Evolutionary conservation across 1,139 yeast genomes (phyloP).

Genomic region (Saccharomyces uvarum): DNA sequence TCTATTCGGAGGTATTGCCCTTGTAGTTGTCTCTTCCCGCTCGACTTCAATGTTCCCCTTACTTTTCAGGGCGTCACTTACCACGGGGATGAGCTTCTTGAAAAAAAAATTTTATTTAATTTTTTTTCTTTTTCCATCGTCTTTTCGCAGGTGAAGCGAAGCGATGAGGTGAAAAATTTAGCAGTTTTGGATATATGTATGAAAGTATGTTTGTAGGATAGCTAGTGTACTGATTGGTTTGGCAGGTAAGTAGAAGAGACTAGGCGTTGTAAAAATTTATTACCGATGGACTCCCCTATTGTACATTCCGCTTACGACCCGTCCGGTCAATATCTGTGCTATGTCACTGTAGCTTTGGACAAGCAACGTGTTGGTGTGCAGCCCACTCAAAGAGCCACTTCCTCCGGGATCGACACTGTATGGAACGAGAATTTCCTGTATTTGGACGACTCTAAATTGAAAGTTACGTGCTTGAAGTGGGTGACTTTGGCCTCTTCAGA

Average conservation of each 20-base stretch:
- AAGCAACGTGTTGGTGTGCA: constrained; percentile 65
- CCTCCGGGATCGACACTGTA: constrained; percentile 18
- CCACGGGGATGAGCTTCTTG: background rate
- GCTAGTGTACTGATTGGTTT: background rate
- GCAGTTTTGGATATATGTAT: background rate
- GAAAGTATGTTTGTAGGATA: background rate
- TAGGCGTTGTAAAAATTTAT: background rate
- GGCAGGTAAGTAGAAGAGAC: background rate
- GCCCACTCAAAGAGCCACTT: constrained; percentile 41
- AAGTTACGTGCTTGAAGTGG: constrained; percentile 55
- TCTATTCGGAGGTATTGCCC: background rate
- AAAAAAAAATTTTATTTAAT: constrained; percentile 2
- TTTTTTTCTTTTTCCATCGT: constrained; percentile 1
- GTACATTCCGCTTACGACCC: constrained; percentile 35
- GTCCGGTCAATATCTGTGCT: constrained; percentile 53
- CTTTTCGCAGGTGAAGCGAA: constrained; percentile 8
- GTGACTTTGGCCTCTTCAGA: constrained; percentile 32
- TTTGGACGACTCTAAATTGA: constrained; percentile 46
- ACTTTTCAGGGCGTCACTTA: background rate
- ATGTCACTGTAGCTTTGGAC: constrained; percentile 64
- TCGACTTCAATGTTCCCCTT: background rate
- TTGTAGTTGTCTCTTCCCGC: background rate
- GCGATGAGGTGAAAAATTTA: constrained; percentile 13
- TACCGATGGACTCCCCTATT: constrained; percentile 19
- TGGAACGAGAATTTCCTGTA: constrained; percentile 28